Evolutionary conservation across 2,329 filamentous ascomycete genomes (phyloP).

Genomic region (Myriosclerotinia scirpicola): DNA sequence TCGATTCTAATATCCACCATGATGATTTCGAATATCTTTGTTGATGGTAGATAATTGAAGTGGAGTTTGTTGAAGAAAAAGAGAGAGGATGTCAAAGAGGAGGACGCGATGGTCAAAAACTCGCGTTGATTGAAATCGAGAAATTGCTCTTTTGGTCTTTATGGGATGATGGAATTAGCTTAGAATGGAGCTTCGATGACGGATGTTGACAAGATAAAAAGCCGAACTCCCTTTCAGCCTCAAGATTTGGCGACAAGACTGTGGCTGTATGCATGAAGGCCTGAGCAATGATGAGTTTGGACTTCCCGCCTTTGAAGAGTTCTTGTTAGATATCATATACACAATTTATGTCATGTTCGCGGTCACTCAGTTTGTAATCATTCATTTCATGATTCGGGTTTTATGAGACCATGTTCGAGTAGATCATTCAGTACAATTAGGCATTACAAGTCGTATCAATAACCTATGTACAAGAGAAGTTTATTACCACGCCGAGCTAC

Average conservation of each 20-base stretch:
- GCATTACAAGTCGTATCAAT: conserved; percentile 14
- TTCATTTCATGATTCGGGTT: neutral
- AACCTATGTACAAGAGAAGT: conserved; percentile 18
- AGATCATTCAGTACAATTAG: neutral
- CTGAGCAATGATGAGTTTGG: too few relatives aligned
- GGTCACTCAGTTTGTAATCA: neutral
- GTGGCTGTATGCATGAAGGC: neutral
- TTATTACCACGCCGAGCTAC: conserved; percentile 1
- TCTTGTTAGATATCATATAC: neutral
- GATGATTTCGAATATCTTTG: conserved; percentile 25
- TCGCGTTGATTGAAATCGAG: conserved; percentile 30
- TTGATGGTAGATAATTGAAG: conserved; percentile 34
- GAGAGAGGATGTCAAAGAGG: conserved; percentile 11
- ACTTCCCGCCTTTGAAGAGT: too few relatives aligned
- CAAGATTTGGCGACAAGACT: neutral
- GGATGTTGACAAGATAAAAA: neutral
- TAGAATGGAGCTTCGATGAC: conserved; percentile 3
- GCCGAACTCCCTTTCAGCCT: conserved; percentile 5
- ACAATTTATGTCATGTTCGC: neutral
- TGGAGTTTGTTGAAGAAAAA: conserved; percentile 20
- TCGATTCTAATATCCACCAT: conserved; percentile 89
- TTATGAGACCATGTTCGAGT: neutral
- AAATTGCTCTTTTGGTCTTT: conserved; percentile 11
- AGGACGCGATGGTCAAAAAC: conserved; percentile 32
- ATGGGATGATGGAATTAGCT: conserved; percentile 5